phyloP scores from a whole-genome alignment of 2,329 filamentous ascomycete genomes.

The Scedosporium dehoogii region DNA sequence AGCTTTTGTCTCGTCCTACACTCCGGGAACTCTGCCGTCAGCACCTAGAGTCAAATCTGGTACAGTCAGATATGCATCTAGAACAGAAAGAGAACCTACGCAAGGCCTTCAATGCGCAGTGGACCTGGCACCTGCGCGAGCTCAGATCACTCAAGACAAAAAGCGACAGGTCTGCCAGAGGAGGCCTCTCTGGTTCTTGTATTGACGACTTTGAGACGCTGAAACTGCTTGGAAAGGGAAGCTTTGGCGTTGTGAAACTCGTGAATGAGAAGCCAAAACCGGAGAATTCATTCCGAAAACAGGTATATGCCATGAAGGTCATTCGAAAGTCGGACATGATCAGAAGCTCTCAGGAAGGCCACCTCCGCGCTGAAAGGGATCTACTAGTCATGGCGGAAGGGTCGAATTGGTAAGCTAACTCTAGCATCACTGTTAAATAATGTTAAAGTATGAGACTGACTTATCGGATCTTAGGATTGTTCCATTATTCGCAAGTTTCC shows the following conservation, averaged over 20 bases:
- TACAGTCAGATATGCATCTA: slow-evolving; percentile 38
- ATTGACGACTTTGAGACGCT: slow-evolving; percentile 58
- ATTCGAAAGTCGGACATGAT: slow-evolving; percentile 93
- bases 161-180: slow-evolving; percentile 22
- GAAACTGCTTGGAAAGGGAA: slow-evolving; percentile 81
- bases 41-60: slow-evolving; percentile 40
- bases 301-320: slow-evolving; percentile 92
- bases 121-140: slow-evolving; percentile 68
- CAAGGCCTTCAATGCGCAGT: slow-evolving; percentile 51
- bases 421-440: background rate
- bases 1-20: slow-evolving; percentile 43
- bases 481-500: slow-evolving; percentile 77
- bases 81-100: slow-evolving; percentile 45
- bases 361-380: slow-evolving; percentile 82
- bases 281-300: slow-evolving; percentile 20
- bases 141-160: slow-evolving; percentile 58
- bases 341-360: slow-evolving; percentile 81
- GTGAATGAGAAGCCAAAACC: slow-evolving; percentile 55
- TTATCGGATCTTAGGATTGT: slow-evolving; percentile 53
- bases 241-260: slow-evolving; percentile 84
- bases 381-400: slow-evolving; percentile 82
- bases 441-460: background rate
- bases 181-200: slow-evolving; percentile 9
- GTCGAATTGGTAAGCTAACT: slow-evolving; percentile 58
- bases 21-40: slow-evolving; percentile 20